These are phyloP conservation scores for Suhomyces sp. DNA, from an alignment of 805 yeast species.

Conservation along the genomic window DNA sequence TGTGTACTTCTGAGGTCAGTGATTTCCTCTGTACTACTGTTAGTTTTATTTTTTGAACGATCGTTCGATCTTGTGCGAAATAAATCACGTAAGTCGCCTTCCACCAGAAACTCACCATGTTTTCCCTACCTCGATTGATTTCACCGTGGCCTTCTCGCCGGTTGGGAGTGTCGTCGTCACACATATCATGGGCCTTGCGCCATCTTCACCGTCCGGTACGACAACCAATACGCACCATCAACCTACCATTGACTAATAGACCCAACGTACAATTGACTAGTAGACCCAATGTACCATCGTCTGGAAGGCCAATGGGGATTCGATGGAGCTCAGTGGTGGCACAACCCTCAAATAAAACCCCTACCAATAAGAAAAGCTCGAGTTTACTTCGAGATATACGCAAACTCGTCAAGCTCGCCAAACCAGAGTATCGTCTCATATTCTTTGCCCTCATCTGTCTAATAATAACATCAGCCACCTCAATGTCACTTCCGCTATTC, in stretches of 20 bases:
- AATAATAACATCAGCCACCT: constrained; percentile 68
- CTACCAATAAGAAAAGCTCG: not conserved
- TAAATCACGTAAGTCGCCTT: not conserved
- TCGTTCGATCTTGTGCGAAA: not conserved
- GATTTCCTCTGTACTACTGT: no score
- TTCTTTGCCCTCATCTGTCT: constrained; percentile 60
- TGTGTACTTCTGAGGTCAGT: not conserved
- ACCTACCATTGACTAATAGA: not conserved
- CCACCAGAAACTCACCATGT: not conserved
- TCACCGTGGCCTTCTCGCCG: not conserved
- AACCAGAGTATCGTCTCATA: constrained; percentile 12
- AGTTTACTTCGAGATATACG: constrained; percentile 14
- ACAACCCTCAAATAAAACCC: not conserved
- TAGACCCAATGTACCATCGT: not conserved
- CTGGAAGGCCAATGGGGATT: not conserved
- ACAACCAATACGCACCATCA: not conserved
- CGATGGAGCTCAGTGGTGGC: not conserved
- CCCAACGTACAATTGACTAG: not conserved
- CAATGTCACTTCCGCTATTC: constrained; percentile 77
- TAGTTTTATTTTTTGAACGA: no score
- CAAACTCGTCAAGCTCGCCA: constrained; percentile 19
- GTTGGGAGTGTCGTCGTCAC: not conserved
- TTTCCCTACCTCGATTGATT: not conserved
- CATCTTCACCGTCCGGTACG: not conserved
- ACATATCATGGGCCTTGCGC: not conserved